Evolutionary conservation across 2,329 filamentous ascomycete species (phyloP).

Genomic region (Aaosphaeria arxii): DNA sequence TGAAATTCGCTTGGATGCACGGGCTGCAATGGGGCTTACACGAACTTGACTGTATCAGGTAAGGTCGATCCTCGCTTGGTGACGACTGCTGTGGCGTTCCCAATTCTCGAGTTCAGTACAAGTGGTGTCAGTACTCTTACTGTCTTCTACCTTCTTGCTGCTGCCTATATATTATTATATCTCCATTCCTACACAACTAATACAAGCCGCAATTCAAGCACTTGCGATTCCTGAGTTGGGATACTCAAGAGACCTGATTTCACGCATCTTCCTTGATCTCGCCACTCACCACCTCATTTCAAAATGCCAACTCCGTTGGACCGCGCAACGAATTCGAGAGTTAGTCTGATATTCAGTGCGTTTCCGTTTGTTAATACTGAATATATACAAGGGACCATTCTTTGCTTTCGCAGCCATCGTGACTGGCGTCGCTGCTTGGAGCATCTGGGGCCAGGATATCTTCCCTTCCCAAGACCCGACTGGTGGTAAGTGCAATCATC

Average conservation of each 20-base stretch:
- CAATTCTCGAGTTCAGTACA: too few relatives aligned
- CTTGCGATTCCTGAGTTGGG: too few relatives aligned
- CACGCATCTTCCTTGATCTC: too few relatives aligned
- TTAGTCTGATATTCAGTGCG: constrained; percentile 19
- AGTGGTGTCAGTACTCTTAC: too few relatives aligned
- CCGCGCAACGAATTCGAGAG: constrained; percentile 44
- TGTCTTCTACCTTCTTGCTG: too few relatives aligned
- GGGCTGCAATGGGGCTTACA: constrained; percentile 21
- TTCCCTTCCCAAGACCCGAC: constrained; percentile 81
- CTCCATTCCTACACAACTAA: too few relatives aligned
- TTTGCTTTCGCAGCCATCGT: constrained; percentile 71
- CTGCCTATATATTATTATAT: too few relatives aligned
- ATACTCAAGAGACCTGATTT: too few relatives aligned
- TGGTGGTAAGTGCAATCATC: constrained; percentile 55
- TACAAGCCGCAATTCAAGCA: too few relatives aligned
- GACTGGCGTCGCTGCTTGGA: constrained; percentile 76
- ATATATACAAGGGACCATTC: constrained; percentile 28
- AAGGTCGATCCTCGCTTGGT: constrained; percentile 11
- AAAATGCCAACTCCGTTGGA: constrained; percentile 51
- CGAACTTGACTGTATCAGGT: constrained; percentile 14
- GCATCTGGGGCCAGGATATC: constrained; percentile 81
- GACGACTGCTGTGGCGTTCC: constrained; percentile 27
- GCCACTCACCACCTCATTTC: background rate
- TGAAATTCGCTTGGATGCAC: constrained; percentile 35
- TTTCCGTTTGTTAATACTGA: constrained; percentile 5